Conservation (phyloP, 2,329 filamentous ascomycete genomes). For the Sarocladium brachiariae region DNA sequence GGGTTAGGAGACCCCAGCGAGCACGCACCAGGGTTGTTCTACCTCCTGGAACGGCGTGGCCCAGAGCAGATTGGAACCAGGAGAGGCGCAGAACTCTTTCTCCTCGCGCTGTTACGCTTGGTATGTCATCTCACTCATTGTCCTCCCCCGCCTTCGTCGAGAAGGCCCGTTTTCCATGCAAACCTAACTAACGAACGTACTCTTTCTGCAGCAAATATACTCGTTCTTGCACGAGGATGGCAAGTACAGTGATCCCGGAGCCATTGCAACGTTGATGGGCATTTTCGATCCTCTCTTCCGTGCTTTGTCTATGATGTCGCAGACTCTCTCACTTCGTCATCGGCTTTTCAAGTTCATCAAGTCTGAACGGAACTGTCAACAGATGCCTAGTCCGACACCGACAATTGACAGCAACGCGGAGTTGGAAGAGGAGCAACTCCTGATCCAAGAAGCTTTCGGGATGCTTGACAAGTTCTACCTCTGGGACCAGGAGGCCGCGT, state of each 20-base stretch:
- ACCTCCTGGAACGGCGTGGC: conserved; percentile 25
- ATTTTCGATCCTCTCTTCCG: conserved; percentile 23
- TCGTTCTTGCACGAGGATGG: conserved; percentile 25
- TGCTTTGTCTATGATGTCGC: conserved; percentile 24
- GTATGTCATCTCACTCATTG: conserved; percentile 16
- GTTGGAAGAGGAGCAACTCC: conserved; percentile 1
- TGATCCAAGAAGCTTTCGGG: conserved; percentile 19
- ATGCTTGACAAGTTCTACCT: conserved; percentile 21
- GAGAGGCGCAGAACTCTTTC: conserved; percentile 23
- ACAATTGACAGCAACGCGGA: neutral
- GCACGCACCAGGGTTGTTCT: conserved; percentile 26
- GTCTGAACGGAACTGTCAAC: conserved; percentile 1
- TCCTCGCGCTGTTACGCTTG: conserved; percentile 22
- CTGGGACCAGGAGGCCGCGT: conserved; percentile 24
- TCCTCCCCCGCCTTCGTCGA: too few relatives aligned
- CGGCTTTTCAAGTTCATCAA: conserved; percentile 9
- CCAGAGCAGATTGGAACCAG: conserved; percentile 23
- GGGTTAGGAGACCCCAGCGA: conserved; percentile 20
- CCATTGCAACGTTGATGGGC: conserved; percentile 21
- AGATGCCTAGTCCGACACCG: conserved; percentile 1
- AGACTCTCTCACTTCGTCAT: conserved; percentile 17
- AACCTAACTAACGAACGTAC: neutral
- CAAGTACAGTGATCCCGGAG: conserved; percentile 23
- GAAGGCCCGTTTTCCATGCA: too few relatives aligned
- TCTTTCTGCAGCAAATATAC: conserved; percentile 23